phyloP scores from a whole-genome alignment of 257 asterid species.

The Henckelia pumila region DNA sequence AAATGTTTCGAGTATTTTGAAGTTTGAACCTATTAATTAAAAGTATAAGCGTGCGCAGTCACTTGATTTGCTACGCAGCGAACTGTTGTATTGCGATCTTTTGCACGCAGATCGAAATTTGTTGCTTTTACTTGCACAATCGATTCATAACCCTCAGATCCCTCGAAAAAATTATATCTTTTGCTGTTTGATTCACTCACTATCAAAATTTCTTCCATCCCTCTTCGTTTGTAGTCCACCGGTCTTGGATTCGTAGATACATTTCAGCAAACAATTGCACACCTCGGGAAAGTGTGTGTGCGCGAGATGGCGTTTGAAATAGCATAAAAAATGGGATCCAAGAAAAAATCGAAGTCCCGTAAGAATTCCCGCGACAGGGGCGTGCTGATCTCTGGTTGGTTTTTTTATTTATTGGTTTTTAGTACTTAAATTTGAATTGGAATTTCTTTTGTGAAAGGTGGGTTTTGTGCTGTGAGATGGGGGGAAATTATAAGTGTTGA shows the following conservation, averaged over 20 bases:
- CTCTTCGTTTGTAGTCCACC: slow-evolving; percentile 16
- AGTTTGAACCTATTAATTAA: neutral
- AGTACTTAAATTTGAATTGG: slow-evolving; percentile 8
- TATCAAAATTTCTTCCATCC: slow-evolving; percentile 3
- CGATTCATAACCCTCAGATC: slow-evolving; percentile 28
- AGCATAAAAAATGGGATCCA: slow-evolving; percentile 33
- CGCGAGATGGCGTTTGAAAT: slow-evolving; percentile 28
- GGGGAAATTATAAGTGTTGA: neutral
- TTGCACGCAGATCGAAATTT: slow-evolving; percentile 16
- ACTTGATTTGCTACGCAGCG: neutral
- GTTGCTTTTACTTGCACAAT: slow-evolving; percentile 6
- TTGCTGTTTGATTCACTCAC: slow-evolving; percentile 16
- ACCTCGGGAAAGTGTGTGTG: slow-evolving; percentile 12
- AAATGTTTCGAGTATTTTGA: too few species aligned
- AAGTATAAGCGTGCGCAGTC: neutral
- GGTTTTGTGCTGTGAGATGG: neutral
- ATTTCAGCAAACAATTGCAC: neutral
- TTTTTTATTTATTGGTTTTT: neutral
- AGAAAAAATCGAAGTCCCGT: slow-evolving; percentile 29
- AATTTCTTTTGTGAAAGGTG: slow-evolving; percentile 12
- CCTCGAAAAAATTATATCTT: slow-evolving; percentile 18
- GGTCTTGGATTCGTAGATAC: slow-evolving; percentile 12
- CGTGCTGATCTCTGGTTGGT: slow-evolving; percentile 41
- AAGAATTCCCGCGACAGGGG: slow-evolving; percentile 24
- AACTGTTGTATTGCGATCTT: too few species aligned